Evolutionary conservation across 2,329 filamentous ascomycete species (phyloP).

Genomic region (Fusarium praegraminearum): DNA sequence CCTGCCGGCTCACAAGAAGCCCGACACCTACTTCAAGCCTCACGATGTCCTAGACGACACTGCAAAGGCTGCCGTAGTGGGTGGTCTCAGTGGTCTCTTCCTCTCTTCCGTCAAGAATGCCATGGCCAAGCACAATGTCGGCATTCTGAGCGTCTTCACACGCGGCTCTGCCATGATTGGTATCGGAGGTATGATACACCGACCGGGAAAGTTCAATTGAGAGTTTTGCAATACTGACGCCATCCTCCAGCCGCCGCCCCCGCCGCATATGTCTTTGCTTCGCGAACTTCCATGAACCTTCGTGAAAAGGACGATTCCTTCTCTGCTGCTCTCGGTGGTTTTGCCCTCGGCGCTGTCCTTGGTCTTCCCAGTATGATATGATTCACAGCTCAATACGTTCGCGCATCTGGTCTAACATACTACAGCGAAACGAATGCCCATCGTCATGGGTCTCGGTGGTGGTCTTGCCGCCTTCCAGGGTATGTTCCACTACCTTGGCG

Average conservation of each 20-base stretch:
- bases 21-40: slow-evolving; percentile 68
- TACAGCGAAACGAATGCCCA: slow-evolving; percentile 68
- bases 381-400: slow-evolving; percentile 23
- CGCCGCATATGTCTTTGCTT: slow-evolving; percentile 82
- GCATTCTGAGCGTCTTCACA: slow-evolving; percentile 83
- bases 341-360: slow-evolving; percentile 77
- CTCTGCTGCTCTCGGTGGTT: slow-evolving; percentile 81
- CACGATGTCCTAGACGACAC: slow-evolving; percentile 79
- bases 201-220: slow-evolving; percentile 33
- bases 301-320: slow-evolving; percentile 84
- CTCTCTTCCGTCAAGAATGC: slow-evolving; percentile 87
- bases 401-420: slow-evolving; percentile 32
- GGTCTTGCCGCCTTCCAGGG: slow-evolving; percentile 68
- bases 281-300: slow-evolving; percentile 82
- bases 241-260: slow-evolving; percentile 67
- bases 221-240: slow-evolving; percentile 34
- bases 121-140: slow-evolving; percentile 83
- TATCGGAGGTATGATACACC: slow-evolving; percentile 51
- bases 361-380: slow-evolving; percentile 82
- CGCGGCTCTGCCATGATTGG: slow-evolving; percentile 80
- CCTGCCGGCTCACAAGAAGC: slow-evolving; percentile 44
- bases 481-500: slow-evolving; percentile 76
- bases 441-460: slow-evolving; percentile 75
- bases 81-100: slow-evolving; percentile 76
- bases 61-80: slow-evolving; percentile 72